phyloP scores from a whole-genome alignment of 352 stramenopile species.

The Stramenopiles sp. region DNA sequence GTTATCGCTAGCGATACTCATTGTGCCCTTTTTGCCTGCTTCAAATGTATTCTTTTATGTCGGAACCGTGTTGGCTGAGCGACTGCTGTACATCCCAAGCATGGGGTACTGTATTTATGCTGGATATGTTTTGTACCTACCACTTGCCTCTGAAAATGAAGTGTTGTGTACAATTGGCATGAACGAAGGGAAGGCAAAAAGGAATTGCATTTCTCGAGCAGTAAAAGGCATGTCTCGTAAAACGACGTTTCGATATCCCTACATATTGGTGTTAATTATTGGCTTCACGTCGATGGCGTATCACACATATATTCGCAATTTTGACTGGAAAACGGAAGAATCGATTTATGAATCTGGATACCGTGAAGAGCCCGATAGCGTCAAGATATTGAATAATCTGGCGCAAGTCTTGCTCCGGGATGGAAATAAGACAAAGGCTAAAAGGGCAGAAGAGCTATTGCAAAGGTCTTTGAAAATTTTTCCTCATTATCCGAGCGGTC shows the following conservation, averaged over 20 bases:
- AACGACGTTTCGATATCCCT: background rate
- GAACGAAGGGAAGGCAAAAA: constrained; percentile 35
- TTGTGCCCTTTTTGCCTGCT: constrained; percentile 61
- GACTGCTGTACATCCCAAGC: constrained; percentile 64
- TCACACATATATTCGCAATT: constrained; percentile 34
- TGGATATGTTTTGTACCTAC: constrained; percentile 18
- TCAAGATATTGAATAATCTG: constrained; percentile 49
- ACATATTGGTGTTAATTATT: background rate
- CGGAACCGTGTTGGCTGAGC: constrained; percentile 63
- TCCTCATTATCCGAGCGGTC: background rate
- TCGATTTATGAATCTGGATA: constrained; percentile 38
- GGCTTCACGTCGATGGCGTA: constrained; percentile 14
- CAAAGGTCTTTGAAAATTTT: background rate
- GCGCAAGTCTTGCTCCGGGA: constrained; percentile 35
- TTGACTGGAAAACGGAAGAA: constrained; percentile 39
- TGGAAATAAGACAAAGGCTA: background rate
- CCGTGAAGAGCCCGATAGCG: constrained; percentile 36
- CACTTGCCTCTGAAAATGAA: constrained; percentile 31
- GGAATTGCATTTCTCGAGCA: constrained; percentile 9
- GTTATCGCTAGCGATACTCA: constrained; percentile 32
- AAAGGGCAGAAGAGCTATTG: background rate
- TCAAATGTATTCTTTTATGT: constrained; percentile 72
- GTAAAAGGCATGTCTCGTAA: constrained; percentile 26
- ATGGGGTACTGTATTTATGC: constrained; percentile 51
- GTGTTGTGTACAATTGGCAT: no score